These are phyloP conservation scores for Rubroboletus satanas DNA, from an alignment of 768 basidiomycete genomes.

Conservation along the genomic window DNA sequence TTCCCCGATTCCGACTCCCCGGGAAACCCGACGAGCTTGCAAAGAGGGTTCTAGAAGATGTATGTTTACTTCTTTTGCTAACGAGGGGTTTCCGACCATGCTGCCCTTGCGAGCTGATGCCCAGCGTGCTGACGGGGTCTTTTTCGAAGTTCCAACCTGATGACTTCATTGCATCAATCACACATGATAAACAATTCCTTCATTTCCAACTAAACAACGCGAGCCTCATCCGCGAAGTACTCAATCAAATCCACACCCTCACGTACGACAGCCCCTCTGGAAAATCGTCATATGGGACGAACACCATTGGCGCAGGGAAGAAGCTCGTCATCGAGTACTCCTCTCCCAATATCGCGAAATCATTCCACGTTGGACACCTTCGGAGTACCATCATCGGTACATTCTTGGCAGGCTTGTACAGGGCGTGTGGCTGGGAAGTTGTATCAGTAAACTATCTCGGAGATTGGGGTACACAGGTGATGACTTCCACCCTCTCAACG, in stretches of 20 bases:
- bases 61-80: slow-evolving; percentile 33
- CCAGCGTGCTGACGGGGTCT: not conserved
- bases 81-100: not conserved
- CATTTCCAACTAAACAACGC: slow-evolving; percentile 70
- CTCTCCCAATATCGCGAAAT: slow-evolving; percentile 96
- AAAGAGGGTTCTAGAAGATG: slow-evolving; percentile 66
- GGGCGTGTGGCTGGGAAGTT: slow-evolving; percentile 92
- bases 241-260: slow-evolving; percentile 70
- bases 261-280: slow-evolving; percentile 59
- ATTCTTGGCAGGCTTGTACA: slow-evolving; percentile 87
- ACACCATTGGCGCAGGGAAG: slow-evolving; percentile 73
- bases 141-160: slow-evolving; percentile 73
- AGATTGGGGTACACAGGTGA: slow-evolving; percentile 97
- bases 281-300: slow-evolving; percentile 77
- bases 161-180: slow-evolving; percentile 68
- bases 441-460: slow-evolving; percentile 90
- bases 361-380: slow-evolving; percentile 96
- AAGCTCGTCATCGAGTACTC: slow-evolving; percentile 88
- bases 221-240: slow-evolving; percentile 60
- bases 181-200: slow-evolving; percentile 74
- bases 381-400: slow-evolving; percentile 99
- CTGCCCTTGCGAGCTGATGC: too few relatives aligned
- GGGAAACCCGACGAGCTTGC: slow-evolving; percentile 81
- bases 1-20: slow-evolving; percentile 85
- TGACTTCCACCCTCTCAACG: too few relatives aligned